Evolutionary conservation across 306 rosid species (phyloP).

Genomic region (Sicyos edulis): DNA sequence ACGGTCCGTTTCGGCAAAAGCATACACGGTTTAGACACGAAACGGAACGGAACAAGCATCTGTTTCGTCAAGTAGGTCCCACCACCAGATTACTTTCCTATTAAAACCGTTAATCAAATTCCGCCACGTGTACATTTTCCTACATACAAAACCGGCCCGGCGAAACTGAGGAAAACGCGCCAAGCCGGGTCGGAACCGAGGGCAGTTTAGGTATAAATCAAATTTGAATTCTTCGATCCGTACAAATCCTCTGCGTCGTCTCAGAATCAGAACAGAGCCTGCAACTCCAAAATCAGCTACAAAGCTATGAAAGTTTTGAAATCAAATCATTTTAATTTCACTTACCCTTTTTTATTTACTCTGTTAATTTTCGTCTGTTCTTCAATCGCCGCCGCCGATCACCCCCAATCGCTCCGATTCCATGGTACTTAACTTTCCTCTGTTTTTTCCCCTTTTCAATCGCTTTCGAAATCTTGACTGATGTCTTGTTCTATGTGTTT

Average conservation of each 20-base stretch:
- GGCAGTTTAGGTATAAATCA: conserved; percentile 1
- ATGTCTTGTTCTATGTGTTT: neutral
- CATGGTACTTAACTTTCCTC: conserved; percentile 21
- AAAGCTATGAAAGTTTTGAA: neutral
- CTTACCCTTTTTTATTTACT: neutral
- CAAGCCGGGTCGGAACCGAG: neutral
- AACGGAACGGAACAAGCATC: neutral
- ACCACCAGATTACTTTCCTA: neutral
- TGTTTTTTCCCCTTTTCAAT: neutral
- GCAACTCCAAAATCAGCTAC: neutral
- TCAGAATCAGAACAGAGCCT: neutral
- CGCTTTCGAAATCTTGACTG: neutral
- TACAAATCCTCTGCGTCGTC: neutral
- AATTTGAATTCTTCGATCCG: neutral
- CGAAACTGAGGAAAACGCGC: too few relatives aligned
- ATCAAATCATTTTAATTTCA: too few relatives aligned
- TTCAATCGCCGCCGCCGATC: neutral
- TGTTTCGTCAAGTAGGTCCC: neutral
- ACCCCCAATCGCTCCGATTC: neutral
- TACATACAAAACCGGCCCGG: too few relatives aligned
- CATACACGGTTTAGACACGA: too few relatives aligned
- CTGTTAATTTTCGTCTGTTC: neutral
- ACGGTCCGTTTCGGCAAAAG: neutral
- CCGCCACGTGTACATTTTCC: neutral
- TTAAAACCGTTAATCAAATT: neutral